Conservation (phyloP, 1,284 basidiomycete species). For the Ganoderma boninense region DNA sequence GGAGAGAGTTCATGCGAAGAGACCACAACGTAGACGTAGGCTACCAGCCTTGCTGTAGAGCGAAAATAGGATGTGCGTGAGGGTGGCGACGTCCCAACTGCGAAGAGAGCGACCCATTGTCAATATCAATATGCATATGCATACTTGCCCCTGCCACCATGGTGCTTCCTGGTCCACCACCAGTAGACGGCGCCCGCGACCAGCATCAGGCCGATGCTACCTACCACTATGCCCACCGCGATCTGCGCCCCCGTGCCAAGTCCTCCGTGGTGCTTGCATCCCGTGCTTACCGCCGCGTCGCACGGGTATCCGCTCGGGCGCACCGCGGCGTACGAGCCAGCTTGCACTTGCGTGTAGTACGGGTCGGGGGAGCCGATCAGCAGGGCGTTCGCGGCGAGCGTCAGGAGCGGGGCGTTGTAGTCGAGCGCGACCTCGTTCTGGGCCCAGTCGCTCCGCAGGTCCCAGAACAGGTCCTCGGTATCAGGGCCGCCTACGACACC, state of each 20-base stretch:
- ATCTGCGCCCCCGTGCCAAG: conserved; percentile 66
- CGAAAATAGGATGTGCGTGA: background rate
- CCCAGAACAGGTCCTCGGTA: conserved; percentile 78
- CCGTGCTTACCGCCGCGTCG: conserved; percentile 70
- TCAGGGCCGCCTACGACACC: conserved; percentile 91
- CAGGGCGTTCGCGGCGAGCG: conserved; percentile 79
- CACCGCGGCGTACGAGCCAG: conserved; percentile 69
- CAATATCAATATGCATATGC: background rate
- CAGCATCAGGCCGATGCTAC: conserved; percentile 66
- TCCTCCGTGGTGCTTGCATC: conserved; percentile 51
- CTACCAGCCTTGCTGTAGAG: background rate
- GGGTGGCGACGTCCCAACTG: background rate
- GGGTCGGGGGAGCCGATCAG: conserved; percentile 78
- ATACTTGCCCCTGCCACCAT: background rate
- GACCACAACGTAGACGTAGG: background rate
- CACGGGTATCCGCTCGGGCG: conserved; percentile 78
- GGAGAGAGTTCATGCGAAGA: background rate
- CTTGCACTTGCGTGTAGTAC: conserved; percentile 75
- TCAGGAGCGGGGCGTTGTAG: conserved; percentile 88
- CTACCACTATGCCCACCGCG: conserved; percentile 74
- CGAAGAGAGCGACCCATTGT: background rate
- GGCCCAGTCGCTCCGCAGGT: conserved; percentile 85
- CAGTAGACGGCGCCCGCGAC: conserved; percentile 59
- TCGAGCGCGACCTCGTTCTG: conserved; percentile 84
- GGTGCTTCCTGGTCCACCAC: conserved; percentile 26